phyloP scores from a whole-genome alignment of 208 protist genomes.

The Trypanosoma conorhini region DNA sequence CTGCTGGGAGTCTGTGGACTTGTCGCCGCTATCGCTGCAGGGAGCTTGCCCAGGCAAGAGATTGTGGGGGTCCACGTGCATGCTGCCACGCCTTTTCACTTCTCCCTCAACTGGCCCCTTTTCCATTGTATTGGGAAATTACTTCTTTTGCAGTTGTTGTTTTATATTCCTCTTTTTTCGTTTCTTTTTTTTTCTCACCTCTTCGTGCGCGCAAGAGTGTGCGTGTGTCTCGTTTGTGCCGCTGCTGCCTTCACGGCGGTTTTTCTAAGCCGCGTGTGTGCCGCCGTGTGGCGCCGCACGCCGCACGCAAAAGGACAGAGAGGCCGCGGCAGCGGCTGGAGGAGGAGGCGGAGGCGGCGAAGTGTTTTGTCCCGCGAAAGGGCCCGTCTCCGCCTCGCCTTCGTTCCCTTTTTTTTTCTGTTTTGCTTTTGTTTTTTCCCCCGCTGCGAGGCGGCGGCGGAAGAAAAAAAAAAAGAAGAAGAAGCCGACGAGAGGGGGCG shows the following conservation, averaged over 20 bases:
- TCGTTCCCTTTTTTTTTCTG: slow-evolving; percentile 16
- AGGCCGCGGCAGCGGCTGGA: neutral
- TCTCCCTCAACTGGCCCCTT: neutral
- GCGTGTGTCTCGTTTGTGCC: slow-evolving; percentile 2
- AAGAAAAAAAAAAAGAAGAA: neutral
- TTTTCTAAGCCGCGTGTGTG: neutral
- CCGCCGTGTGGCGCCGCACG: neutral
- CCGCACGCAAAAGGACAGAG: neutral
- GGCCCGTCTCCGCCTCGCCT: neutral
- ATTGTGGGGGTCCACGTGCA: slow-evolving; percentile 26
- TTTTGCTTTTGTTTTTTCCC: slow-evolving; percentile 21
- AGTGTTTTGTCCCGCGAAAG: slow-evolving; percentile 1
- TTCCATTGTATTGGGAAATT: neutral
- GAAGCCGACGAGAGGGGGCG: neutral
- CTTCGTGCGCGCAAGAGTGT: neutral
- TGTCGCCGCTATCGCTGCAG: neutral
- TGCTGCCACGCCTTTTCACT: neutral
- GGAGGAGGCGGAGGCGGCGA: neutral
- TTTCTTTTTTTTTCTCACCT: neutral
- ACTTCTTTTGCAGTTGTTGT: neutral
- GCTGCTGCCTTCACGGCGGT: too few species aligned
- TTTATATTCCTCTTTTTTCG: slow-evolving; percentile 1
- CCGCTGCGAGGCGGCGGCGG: too few species aligned
- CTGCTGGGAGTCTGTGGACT: neutral
- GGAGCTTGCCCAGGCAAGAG: neutral